Evolutionary conservation across 2,329 filamentous ascomycete species (phyloP), one percentile per base, ranked within the genome.

Genomic region (Pseudogymnoascus sp.): DNA sequence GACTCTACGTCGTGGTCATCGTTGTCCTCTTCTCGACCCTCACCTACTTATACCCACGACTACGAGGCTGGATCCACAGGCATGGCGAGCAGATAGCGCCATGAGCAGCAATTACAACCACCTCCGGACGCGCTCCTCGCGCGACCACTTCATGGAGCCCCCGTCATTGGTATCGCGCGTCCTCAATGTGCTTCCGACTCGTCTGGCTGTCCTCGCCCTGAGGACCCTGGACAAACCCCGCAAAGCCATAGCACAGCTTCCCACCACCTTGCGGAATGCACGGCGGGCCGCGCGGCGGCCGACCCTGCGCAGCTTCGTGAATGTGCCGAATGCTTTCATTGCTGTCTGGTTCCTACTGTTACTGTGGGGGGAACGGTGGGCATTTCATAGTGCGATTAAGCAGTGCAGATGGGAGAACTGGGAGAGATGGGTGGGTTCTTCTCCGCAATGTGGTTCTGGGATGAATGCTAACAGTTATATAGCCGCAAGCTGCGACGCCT

Each of bases 291-390:
- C 49, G 49, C 49, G 49, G 49, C 49, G 49, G 9, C 49, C 28
- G 28, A 55, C 49, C 16, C 49, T 35, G 69, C 75, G 77, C 49
- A 78, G 82, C n/a, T 67, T 86, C 28, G 68, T 87, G 58, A 86
- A 80, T 76, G 79, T 91, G 62, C 83, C 85, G 36, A 88, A 90
- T 72, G 73, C 87, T 14, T 73, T 96, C 66, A 84, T 90, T 16
- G 72, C 83, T 11, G 64, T 92, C 52, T 99, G 94, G 93, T 69
- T 92, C 41, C 73, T 90, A 22, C 81, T 89, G 19, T 70, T 99
- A 65, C 84, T 94, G 67, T 94, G 90, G 85, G 92, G 93, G 1
- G 94, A 99, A 78, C 81, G 89, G 64, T 89, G 84, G 75, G 82
- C 88, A 36, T 97, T 95, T 74, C 80, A 82, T 61, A 84, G 83